Evolutionary conservation across 2,329 filamentous ascomycete genomes (phyloP).

Genomic region (Aureobasidium namibiae): DNA sequence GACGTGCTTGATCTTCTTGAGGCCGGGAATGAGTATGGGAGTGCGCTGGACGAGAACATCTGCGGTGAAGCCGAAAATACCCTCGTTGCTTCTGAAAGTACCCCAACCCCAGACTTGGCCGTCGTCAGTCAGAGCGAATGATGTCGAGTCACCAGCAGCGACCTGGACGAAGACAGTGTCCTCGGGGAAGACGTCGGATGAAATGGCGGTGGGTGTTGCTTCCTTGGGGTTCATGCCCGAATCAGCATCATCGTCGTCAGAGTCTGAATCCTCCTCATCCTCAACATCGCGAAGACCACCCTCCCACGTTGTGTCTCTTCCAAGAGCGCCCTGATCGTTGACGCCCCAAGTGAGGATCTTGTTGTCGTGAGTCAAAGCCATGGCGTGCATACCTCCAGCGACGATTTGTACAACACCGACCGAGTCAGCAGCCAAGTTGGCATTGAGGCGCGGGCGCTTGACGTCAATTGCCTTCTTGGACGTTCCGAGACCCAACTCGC

Average conservation of each 20-base stretch:
- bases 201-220: conserved; percentile 55
- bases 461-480: conserved; percentile 61
- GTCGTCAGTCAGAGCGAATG: conserved; percentile 66
- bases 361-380: conserved; percentile 70
- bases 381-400: conserved; percentile 73
- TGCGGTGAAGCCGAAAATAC: conserved; percentile 56
- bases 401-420: conserved; percentile 67
- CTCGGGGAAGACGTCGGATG: conserved; percentile 47
- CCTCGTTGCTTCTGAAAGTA: conserved; percentile 66
- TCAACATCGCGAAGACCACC: conserved; percentile 52
- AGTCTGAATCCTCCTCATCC: conserved; percentile 47
- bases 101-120: conserved; percentile 78
- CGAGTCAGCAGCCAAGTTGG: conserved; percentile 46
- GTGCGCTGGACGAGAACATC: conserved; percentile 44
- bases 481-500: conserved; percentile 70
- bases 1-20: conserved; percentile 58
- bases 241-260: conserved; percentile 50
- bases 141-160: conserved; percentile 64
- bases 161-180: conserved; percentile 59
- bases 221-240: conserved; percentile 64
- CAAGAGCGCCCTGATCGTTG: conserved; percentile 75
- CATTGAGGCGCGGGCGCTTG: conserved; percentile 64
- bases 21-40: conserved; percentile 49
- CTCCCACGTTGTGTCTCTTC: conserved; percentile 62
- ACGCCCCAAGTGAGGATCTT: conserved; percentile 81